Evolutionary conservation across 2,329 filamentous ascomycete species (phyloP).

Genomic region (Tolypocladium tropicale): DNA sequence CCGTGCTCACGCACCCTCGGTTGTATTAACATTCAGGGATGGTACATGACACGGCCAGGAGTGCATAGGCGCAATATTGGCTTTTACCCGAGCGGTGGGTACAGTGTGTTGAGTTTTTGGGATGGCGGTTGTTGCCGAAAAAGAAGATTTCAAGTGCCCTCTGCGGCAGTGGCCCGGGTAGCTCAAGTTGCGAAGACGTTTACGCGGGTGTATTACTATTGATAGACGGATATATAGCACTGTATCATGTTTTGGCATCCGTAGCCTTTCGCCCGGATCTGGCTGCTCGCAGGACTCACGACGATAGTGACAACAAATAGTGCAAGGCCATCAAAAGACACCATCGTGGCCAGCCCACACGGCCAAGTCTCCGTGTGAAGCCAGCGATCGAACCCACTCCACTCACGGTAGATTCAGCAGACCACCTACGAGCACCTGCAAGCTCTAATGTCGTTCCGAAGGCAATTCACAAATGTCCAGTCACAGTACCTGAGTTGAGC

Average conservation of each 20-base stretch:
- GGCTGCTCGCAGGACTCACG: no score
- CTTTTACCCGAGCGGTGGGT: background rate
- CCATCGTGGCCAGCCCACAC: no score
- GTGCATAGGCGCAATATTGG: background rate
- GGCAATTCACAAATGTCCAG: background rate
- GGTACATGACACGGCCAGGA: background rate
- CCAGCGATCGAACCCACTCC: no score
- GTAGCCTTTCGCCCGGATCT: background rate
- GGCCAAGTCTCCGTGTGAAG: no score
- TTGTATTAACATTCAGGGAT: slow-evolving; percentile 3
- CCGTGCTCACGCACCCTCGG: background rate
- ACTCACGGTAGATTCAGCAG: background rate
- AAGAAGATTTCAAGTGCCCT: background rate
- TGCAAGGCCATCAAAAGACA: background rate
- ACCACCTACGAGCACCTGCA: background rate
- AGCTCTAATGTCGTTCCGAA: background rate
- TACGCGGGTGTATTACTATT: background rate
- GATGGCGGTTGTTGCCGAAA: background rate
- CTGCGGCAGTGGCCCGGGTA: background rate
- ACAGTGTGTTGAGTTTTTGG: background rate
- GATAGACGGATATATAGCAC: background rate
- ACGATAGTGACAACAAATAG: no score
- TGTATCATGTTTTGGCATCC: background rate
- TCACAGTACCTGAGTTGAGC: background rate
- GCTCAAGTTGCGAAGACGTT: background rate